Conservation (phyloP, 2,329 filamentous ascomycete genomes). For the Alternaria conjuncta region DNA sequence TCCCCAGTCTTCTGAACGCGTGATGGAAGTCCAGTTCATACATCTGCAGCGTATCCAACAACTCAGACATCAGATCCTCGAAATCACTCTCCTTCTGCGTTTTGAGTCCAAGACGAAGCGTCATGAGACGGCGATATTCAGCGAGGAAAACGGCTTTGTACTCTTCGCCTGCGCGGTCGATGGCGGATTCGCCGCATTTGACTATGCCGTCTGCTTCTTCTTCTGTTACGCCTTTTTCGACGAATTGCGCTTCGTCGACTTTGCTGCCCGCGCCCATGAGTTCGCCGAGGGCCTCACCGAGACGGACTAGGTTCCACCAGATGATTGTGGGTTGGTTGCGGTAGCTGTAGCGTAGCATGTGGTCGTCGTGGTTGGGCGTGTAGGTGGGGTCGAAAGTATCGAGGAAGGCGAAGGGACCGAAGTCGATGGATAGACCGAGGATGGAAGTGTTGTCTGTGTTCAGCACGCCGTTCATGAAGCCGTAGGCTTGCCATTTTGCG, state of each 20-base stretch:
- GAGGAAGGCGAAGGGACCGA: slow-evolving; percentile 96
- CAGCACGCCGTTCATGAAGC: slow-evolving; percentile 98
- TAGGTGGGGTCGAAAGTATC: slow-evolving; percentile 95
- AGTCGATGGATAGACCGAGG: slow-evolving; percentile 87
- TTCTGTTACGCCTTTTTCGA: slow-evolving; percentile 73
- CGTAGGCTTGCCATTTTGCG: slow-evolving; percentile 95
- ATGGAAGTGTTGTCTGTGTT: slow-evolving; percentile 98
- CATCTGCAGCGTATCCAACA: slow-evolving; percentile 80
- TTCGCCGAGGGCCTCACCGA: slow-evolving; percentile 89
- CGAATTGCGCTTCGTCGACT: slow-evolving; percentile 75
- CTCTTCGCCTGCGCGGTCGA: slow-evolving; percentile 81
- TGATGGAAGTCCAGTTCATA: slow-evolving; percentile 92
- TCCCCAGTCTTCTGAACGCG: slow-evolving; percentile 82
- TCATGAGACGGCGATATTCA: slow-evolving; percentile 92
- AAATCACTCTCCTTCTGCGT: slow-evolving; percentile 76
- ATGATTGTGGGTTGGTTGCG: slow-evolving; percentile 94
- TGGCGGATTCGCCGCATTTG: slow-evolving; percentile 81
- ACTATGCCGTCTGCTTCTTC: slow-evolving; percentile 74
- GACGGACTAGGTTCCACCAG: slow-evolving; percentile 96
- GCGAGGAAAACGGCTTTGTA: slow-evolving; percentile 84
- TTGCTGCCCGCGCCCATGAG: slow-evolving; percentile 77
- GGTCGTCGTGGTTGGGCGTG: slow-evolving; percentile 96
- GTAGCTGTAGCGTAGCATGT: slow-evolving; percentile 86
- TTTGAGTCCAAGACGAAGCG: slow-evolving; percentile 76
- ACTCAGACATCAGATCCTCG: slow-evolving; percentile 77